A percentile compares a stretch with the other conserved stretches of the same genome.
Evolutionary conservation across 345 rosid species (phyloP).

Genomic region (Conringia planisiliqua): DNA sequence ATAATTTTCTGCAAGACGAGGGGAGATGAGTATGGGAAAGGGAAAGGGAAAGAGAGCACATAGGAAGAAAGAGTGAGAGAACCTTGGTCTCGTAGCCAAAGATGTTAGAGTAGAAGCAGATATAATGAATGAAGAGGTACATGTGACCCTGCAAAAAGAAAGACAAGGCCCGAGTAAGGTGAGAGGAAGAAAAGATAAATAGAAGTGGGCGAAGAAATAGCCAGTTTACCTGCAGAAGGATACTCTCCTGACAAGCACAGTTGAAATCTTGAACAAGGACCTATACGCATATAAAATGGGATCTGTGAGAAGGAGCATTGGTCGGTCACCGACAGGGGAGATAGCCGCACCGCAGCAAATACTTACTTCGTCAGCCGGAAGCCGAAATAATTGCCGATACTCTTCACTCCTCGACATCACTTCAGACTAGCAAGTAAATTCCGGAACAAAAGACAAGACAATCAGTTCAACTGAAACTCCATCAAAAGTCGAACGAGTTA

Average conservation of each 20-base stretch:
- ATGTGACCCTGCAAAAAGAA: slow-evolving; percentile 78
- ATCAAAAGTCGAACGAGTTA: not conserved
- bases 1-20: slow-evolving; percentile 64
- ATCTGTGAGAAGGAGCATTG: not conserved
- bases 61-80: not conserved
- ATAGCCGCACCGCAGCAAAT: not conserved
- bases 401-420: slow-evolving; percentile 67
- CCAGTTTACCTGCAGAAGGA: slow-evolving; percentile 73
- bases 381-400: slow-evolving; percentile 78
- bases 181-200: not conserved
- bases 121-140: slow-evolving; percentile 72
- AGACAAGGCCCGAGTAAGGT: not conserved
- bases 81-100: slow-evolving; percentile 99
- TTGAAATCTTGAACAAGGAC: slow-evolving; percentile 89
- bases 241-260: slow-evolving; percentile 94
- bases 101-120: slow-evolving; percentile 97
- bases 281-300: slow-evolving; percentile 35
- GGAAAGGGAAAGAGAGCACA: not conserved
- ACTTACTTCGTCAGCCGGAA: slow-evolving; percentile 80
- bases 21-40: slow-evolving; percentile 7
- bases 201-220: not conserved
- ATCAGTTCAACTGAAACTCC: not conserved
- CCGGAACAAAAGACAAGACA: not conserved
- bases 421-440: slow-evolving; percentile 49
- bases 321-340: slow-evolving; percentile 5